Evolutionary conservation across 2,329 filamentous ascomycete species (phyloP).

Genomic region (Aspergillus candidus): DNA sequence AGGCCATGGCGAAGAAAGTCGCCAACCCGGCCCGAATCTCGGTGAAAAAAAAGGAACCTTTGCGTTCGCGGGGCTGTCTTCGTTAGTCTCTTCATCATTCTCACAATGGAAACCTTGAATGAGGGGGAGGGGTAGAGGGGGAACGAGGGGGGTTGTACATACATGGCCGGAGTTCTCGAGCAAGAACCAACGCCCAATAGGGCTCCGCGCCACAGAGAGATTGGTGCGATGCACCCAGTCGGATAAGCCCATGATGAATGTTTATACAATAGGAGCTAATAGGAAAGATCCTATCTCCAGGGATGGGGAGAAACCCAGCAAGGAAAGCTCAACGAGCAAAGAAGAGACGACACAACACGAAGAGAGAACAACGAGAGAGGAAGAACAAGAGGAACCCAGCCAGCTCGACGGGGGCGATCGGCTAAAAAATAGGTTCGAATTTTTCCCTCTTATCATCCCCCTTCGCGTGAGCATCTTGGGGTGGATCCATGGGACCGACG

Average conservation of each 20-base stretch:
- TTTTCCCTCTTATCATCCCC: too few species aligned
- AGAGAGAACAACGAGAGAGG: not conserved
- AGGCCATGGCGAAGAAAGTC: conserved; percentile 75
- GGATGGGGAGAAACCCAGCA: not conserved
- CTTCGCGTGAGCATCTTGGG: too few species aligned
- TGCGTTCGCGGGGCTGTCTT: conserved; percentile 61
- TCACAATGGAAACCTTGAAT: too few species aligned
- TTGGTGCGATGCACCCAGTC: conserved; percentile 25
- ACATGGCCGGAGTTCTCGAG: conserved; percentile 79
- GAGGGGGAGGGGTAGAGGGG: too few species aligned
- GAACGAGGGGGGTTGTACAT: conserved; percentile 35
- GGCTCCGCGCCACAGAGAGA: conserved; percentile 53
- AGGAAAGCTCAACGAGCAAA: conserved; percentile 1
- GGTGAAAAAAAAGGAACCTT: conserved; percentile 72
- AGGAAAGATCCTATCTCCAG: not conserved
- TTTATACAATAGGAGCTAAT: not conserved
- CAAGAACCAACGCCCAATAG: conserved; percentile 67
- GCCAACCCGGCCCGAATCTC: conserved; percentile 78
- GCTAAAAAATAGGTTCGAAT: too few species aligned
- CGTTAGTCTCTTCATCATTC: conserved; percentile 2
- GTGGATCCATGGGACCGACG: too few species aligned
- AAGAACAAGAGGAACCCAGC: not conserved
- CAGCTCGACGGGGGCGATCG: too few species aligned
- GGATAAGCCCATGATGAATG: conserved; percentile 11
- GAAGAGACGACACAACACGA: not conserved